A percentile compares a stretch with the other conserved stretches of the same genome.
phyloP scores from a whole-genome alignment of 2,329 filamentous ascomycete species.

The Trichoderma polysporum region DNA sequence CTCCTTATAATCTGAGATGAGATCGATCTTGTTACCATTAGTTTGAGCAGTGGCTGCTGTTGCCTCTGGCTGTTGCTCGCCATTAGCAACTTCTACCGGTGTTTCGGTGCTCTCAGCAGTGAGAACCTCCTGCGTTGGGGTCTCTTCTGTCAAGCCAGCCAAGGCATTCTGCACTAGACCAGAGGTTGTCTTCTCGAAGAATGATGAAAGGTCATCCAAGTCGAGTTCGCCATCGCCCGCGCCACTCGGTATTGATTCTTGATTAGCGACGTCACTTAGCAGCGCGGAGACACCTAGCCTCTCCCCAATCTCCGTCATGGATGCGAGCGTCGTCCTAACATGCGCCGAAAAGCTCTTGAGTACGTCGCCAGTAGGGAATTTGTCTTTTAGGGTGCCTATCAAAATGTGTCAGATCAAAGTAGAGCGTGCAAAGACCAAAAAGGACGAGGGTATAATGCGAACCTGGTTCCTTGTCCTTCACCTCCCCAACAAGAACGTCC shows the following conservation, averaged over 20 bases:
- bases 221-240: constrained; percentile 37
- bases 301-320: constrained; percentile 35
- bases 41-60: constrained; percentile 28
- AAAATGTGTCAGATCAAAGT: constrained; percentile 20
- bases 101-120: constrained; percentile 27
- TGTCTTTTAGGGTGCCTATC: constrained; percentile 36
- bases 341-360: constrained; percentile 37
- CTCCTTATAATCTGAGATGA: constrained; percentile 43
- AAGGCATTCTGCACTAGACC: constrained; percentile 43
- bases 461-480: constrained; percentile 29
- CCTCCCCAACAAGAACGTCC: constrained; percentile 31
- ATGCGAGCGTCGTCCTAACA: constrained; percentile 35
- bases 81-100: constrained; percentile 27
- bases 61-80: constrained; percentile 22
- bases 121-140: constrained; percentile 14
- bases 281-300: constrained; percentile 40
- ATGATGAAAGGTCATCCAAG: constrained; percentile 43
- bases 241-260: constrained; percentile 30
- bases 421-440: neutral
- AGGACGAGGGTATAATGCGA: neutral
- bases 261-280: constrained; percentile 29
- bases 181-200: constrained; percentile 44
- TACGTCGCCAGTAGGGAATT: constrained; percentile 43
- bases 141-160: constrained; percentile 38
- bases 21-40: constrained; percentile 34